Evolutionary conservation across 2,329 filamentous ascomycete genomes (phyloP).

Genomic region (Beauveria scarabaeidicola): DNA sequence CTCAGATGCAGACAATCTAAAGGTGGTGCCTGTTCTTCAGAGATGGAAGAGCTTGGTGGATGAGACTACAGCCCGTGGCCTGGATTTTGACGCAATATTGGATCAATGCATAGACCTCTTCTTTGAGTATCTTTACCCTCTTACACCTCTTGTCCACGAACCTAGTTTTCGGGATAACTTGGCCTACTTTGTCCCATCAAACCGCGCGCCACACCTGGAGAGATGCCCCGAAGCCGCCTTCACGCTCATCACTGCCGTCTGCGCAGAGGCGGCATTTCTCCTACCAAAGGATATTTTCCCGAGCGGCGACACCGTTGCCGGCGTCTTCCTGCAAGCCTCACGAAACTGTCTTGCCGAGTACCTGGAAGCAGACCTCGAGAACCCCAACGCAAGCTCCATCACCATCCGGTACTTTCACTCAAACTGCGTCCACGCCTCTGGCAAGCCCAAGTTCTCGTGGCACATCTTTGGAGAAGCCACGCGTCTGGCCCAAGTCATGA

Average conservation of each 20-base stretch:
- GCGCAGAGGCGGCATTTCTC: conserved; percentile 32
- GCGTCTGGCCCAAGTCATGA: conserved; percentile 33
- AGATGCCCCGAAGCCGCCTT: conserved; percentile 30
- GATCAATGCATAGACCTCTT: conserved; percentile 31
- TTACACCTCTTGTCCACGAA: conserved; percentile 34
- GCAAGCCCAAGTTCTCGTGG: conserved; percentile 35
- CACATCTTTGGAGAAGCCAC: conserved; percentile 37
- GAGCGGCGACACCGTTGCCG: conserved; percentile 27
- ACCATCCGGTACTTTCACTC: conserved; percentile 37
- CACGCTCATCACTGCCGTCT: conserved; percentile 35
- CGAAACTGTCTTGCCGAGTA: conserved; percentile 29
- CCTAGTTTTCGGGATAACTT: conserved; percentile 29
- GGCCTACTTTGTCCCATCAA: conserved; percentile 20
- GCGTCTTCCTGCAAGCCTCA: conserved; percentile 31
- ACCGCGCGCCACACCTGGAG: conserved; percentile 14
- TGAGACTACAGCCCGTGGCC: conserved; percentile 18
- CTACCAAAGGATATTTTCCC: conserved; percentile 32
- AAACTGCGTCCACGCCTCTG: conserved; percentile 34
- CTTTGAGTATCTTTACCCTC: conserved; percentile 34
- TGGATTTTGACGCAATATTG: conserved; percentile 20
- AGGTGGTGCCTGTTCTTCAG: conserved; percentile 17
- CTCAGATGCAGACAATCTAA: neutral
- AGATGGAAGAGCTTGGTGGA: conserved; percentile 22
- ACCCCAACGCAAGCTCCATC: conserved; percentile 33
- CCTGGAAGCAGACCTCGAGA: conserved; percentile 33